phyloP scores from a whole-genome alignment of 441 rosid species.

The Adansonia gregorii region DNA sequence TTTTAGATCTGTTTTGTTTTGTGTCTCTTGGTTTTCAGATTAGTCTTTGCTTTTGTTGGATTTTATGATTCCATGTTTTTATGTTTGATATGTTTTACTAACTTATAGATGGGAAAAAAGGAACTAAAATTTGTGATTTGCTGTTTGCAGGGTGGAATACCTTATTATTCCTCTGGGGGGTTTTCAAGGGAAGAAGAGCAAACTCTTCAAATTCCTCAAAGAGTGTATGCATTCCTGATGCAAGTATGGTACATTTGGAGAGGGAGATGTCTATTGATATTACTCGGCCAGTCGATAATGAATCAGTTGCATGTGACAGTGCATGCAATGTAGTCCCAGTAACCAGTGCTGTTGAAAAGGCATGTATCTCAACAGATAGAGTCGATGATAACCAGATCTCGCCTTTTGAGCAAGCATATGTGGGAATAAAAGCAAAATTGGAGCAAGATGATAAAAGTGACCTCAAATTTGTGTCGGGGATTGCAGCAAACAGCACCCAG shows the following conservation, averaged over 20 bases:
- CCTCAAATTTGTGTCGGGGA: slow-evolving; percentile 30
- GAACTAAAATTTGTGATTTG: slow-evolving; percentile 23
- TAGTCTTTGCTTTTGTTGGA: neutral
- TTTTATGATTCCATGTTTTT: neutral
- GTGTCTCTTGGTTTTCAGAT: neutral
- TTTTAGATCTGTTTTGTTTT: neutral
- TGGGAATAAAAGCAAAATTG: slow-evolving; percentile 30
- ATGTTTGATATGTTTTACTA: neutral
- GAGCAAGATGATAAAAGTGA: slow-evolving; percentile 36
- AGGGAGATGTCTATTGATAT: slow-evolving; percentile 30
- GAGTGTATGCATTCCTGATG: slow-evolving; percentile 42
- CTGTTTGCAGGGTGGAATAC: slow-evolving; percentile 91
- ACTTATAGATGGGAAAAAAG: neutral
- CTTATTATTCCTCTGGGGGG: slow-evolving; percentile 93
- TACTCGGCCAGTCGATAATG: slow-evolving; percentile 40
- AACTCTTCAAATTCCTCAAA: slow-evolving; percentile 42
- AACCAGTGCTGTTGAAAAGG: slow-evolving; percentile 35
- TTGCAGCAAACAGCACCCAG: slow-evolving; percentile 24
- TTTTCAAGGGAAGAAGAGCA: slow-evolving; percentile 71
- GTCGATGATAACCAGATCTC: slow-evolving; percentile 39
- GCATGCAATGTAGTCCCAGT: slow-evolving; percentile 26
- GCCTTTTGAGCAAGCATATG: slow-evolving; percentile 33
- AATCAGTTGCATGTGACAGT: slow-evolving; percentile 40
- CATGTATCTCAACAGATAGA: slow-evolving; percentile 29
- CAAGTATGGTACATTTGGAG: slow-evolving; percentile 39